Conservation (phyloP, 2,329 filamentous ascomycete species). For the Fusarium buharicum region DNA sequence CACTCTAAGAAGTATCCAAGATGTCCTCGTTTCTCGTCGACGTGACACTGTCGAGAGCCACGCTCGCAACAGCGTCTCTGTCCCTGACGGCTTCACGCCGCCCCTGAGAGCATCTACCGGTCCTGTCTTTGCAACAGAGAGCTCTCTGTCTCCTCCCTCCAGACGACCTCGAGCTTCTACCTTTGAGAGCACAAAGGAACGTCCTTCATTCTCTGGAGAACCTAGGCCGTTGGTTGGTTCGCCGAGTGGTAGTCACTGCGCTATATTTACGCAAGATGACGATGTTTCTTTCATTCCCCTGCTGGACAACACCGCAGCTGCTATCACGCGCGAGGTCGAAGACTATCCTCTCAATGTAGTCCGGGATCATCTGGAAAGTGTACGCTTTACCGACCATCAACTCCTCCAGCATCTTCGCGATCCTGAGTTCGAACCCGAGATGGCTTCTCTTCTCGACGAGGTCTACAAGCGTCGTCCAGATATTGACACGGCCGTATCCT, state of each 20-base stretch:
- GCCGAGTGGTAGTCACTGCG: constrained; percentile 32
- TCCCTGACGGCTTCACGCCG: constrained; percentile 41
- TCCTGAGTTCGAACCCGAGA: constrained; percentile 55
- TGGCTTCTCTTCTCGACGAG: constrained; percentile 52
- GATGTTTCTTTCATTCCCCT: constrained; percentile 49
- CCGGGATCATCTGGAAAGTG: constrained; percentile 31
- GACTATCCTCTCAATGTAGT: constrained; percentile 34
- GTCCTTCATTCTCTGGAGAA: constrained; percentile 41
- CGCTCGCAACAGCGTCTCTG: constrained; percentile 7
- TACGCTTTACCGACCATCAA: constrained; percentile 54
- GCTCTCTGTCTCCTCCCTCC: constrained; percentile 18
- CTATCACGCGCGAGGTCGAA: constrained; percentile 17
- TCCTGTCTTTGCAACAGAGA: constrained; percentile 38
- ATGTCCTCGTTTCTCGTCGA: constrained; percentile 37
- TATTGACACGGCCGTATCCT: constrained; percentile 47
- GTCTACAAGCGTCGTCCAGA: constrained; percentile 50
- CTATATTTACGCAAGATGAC: constrained; percentile 44
- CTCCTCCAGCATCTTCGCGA: constrained; percentile 56
- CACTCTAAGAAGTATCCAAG: constrained; percentile 46
- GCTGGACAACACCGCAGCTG: constrained; percentile 30
- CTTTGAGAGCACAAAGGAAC: constrained; percentile 43
- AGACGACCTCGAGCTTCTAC: constrained; percentile 46
- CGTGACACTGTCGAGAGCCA: constrained; percentile 39
- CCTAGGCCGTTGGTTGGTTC: constrained; percentile 39
- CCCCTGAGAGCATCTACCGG: constrained; percentile 42